Percentiles rank a stretch among this genome's conserved stretches.
phyloP scores from a whole-genome alignment of 768 basidiomycete genomes.

The Sarcodon aspratus region DNA sequence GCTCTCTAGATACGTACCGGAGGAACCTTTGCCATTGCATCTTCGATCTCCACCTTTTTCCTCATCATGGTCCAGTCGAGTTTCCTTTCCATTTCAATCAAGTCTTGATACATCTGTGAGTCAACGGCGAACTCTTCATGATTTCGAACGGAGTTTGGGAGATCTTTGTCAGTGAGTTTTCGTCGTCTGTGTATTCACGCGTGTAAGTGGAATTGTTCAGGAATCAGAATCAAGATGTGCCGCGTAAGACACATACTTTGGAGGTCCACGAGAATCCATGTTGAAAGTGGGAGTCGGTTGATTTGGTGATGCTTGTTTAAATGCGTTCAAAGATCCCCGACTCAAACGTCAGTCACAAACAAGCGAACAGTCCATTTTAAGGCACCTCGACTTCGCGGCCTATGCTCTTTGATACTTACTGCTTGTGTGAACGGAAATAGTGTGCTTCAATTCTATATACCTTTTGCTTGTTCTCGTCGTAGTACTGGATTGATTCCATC shows the following conservation, averaged over 20 bases:
- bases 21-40: constrained; percentile 66
- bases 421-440: too few relatives aligned
- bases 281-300: neutral
- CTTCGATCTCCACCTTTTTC: constrained; percentile 85
- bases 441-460: too few relatives aligned
- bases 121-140: constrained; percentile 70
- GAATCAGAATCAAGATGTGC: neutral
- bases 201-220: neutral
- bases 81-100: constrained; percentile 82
- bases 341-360: too few relatives aligned
- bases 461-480: too few relatives aligned
- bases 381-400: too few relatives aligned
- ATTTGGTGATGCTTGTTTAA: neutral
- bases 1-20: constrained; percentile 32
- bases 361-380: too few relatives aligned
- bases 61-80: constrained; percentile 93
- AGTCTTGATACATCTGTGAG: constrained; percentile 76
- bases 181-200: constrained; percentile 38
- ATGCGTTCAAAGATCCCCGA: too few relatives aligned
- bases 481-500: too few relatives aligned
- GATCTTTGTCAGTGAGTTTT: constrained; percentile 68
- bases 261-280: neutral
- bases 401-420: too few relatives aligned
- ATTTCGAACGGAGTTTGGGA: constrained; percentile 69
- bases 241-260: neutral